Evolutionary conservation across 176 grass and related monocot species (phyloP).

Genomic region (Thinopyrum elongatum): DNA sequence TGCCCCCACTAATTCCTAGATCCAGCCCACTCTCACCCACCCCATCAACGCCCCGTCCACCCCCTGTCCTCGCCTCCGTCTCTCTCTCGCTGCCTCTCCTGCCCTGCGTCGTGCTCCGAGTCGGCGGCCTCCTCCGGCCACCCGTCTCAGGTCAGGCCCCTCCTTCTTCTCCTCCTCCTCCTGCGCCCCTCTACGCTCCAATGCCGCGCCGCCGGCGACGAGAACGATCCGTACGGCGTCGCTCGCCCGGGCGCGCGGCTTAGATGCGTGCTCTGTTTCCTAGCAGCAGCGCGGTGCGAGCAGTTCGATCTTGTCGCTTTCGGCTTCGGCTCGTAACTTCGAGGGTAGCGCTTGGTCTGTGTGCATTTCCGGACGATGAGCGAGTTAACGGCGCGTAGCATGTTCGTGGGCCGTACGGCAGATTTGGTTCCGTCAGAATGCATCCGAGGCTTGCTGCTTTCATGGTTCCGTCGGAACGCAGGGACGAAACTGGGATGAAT

Average conservation of each 20-base stretch:
- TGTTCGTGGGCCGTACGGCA: background rate
- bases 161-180: background rate
- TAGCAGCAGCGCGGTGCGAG: background rate
- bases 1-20: conserved; percentile 1
- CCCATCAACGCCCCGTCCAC: conserved; percentile 11
- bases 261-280: background rate
- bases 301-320: background rate
- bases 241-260: background rate
- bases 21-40: conserved; percentile 1
- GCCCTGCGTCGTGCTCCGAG: background rate
- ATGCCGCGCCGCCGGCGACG: background rate
- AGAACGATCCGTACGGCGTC: background rate
- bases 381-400: background rate
- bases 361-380: background rate
- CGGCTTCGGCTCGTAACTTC: background rate
- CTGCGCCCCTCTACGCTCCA: background rate
- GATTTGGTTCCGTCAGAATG: background rate
- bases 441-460: background rate
- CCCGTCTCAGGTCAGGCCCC: background rate
- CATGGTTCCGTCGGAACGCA: background rate
- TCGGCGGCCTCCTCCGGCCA: background rate
- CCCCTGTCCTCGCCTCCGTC: background rate
- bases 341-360: background rate
- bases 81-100: background rate
- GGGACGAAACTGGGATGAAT: background rate